Evolutionary conservation across 2,329 filamentous ascomycete genomes (phyloP).

Genomic region (Scortechinia acanthostroma): DNA sequence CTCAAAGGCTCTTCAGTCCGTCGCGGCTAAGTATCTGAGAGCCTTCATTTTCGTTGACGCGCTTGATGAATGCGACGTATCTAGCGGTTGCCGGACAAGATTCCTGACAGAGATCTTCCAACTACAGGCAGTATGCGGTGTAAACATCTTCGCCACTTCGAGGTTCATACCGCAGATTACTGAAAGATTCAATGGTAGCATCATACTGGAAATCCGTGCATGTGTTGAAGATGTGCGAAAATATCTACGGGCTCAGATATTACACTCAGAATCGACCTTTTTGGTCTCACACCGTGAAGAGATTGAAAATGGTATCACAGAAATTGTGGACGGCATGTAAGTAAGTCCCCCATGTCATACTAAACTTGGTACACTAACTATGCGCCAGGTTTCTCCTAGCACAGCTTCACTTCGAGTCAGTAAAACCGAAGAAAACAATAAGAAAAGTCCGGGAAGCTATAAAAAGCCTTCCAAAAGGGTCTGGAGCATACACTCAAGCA

Average conservation of each 20-base stretch:
- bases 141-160: conserved; percentile 14
- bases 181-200: conserved; percentile 6
- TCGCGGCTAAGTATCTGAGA: not conserved
- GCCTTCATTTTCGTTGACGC: conserved; percentile 14
- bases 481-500: conserved; percentile 19
- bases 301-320: conserved; percentile 11
- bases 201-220: conserved; percentile 19
- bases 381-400: conserved; percentile 26
- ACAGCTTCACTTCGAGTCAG: conserved; percentile 22
- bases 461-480: conserved; percentile 15
- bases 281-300: conserved; percentile 6
- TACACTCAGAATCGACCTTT: conserved; percentile 8
- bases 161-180: conserved; percentile 11
- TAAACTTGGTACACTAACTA: conserved; percentile 4
- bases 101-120: conserved; percentile 8
- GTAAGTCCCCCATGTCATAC: conserved; percentile 11
- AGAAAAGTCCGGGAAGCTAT: conserved; percentile 22
- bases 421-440: conserved; percentile 16
- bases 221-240: conserved; percentile 16
- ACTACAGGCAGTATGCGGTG: conserved; percentile 6
- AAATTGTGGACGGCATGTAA: conserved; percentile 22
- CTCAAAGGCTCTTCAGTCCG: conserved; percentile 2
- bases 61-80: conserved; percentile 13
- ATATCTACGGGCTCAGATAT: conserved; percentile 16
- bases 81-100: conserved; percentile 4